Conservation (phyloP, 2,329 filamentous ascomycete species). For the Epichloe uncinata region DNA sequence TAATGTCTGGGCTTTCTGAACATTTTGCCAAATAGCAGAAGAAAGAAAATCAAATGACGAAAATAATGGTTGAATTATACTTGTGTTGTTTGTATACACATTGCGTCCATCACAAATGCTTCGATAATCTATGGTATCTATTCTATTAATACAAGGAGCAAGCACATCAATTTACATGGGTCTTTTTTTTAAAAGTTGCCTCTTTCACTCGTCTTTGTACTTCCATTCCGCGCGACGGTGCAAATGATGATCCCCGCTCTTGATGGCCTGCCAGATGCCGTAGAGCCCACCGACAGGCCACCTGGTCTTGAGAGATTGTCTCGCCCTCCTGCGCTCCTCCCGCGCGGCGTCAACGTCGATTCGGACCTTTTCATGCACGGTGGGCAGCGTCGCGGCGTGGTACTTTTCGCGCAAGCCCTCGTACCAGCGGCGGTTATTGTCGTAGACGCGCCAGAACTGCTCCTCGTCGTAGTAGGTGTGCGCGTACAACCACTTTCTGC, state of each 20-base stretch:
- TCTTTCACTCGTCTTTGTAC: slow-evolving; percentile 24
- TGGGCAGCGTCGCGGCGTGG: slow-evolving; percentile 46
- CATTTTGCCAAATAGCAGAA: background rate
- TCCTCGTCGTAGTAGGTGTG: slow-evolving; percentile 69
- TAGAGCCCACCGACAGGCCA: slow-evolving; percentile 46
- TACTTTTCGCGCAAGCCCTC: slow-evolving; percentile 50
- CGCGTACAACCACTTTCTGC: slow-evolving; percentile 80
- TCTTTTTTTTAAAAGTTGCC: too few species aligned
- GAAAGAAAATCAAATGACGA: background rate
- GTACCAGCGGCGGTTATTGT: slow-evolving; percentile 40
- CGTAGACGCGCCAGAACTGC: slow-evolving; percentile 56
- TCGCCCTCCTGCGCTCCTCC: slow-evolving; percentile 23
- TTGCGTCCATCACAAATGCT: too few species aligned
- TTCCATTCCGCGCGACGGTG: slow-evolving; percentile 42
- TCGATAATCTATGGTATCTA: slow-evolving; percentile 1
- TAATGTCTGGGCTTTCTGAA: background rate
- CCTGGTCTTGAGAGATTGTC: slow-evolving; percentile 30
- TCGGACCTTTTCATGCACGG: slow-evolving; percentile 57
- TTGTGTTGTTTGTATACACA: too few species aligned
- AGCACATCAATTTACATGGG: background rate
- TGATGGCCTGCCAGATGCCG: slow-evolving; percentile 45
- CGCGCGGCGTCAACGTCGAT: slow-evolving; percentile 36
- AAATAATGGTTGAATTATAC: background rate
- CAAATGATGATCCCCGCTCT: slow-evolving; percentile 41
- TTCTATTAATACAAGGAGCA: background rate